A percentile compares a stretch with the other conserved stretches of the same genome.
phyloP scores from a whole-genome alignment of 2,329 filamentous ascomycete species.

The Tolypocladium amazonense region DNA sequence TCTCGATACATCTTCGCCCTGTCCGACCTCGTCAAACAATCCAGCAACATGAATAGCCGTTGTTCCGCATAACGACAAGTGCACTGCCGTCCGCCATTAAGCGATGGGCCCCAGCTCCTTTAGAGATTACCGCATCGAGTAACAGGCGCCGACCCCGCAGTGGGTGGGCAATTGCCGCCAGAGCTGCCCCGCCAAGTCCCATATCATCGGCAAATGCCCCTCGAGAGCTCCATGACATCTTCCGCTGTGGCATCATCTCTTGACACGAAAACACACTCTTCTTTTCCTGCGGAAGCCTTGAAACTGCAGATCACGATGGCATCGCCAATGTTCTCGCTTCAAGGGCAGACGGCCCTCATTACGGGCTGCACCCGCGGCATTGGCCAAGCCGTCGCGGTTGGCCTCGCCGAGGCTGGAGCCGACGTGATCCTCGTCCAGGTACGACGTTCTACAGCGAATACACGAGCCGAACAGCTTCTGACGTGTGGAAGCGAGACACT shows the following conservation, averaged over 20 bases:
- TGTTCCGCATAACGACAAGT: too few species aligned
- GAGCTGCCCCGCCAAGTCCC: not conserved
- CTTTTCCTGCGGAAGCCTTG: not conserved
- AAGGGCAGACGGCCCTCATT: conserved; percentile 45
- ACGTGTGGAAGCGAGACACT: conserved; percentile 26
- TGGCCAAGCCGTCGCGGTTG: conserved; percentile 45
- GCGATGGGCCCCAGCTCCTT: too few species aligned
- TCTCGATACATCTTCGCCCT: too few species aligned
- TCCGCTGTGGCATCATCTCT: not conserved
- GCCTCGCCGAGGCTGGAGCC: conserved; percentile 47
- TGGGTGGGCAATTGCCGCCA: not conserved
- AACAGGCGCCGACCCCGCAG: not conserved
- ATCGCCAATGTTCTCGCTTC: conserved; percentile 37
- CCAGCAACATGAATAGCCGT: too few species aligned
- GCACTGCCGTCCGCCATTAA: too few species aligned
- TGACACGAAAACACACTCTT: not conserved
- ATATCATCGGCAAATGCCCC: not conserved
- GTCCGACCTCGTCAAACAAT: too few species aligned
- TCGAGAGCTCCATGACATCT: not conserved
- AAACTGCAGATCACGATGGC: not conserved
- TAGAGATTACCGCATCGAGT: not conserved
- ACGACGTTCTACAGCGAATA: not conserved
- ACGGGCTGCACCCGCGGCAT: conserved; percentile 49
- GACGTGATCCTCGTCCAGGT: conserved; percentile 46
- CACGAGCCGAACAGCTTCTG: not conserved